Percentiles rank a stretch among this genome's conserved stretches.
These are phyloP conservation scores for Avena atlantica DNA, from an alignment of 176 grass and related monocot species.

Conservation along the genomic window DNA sequence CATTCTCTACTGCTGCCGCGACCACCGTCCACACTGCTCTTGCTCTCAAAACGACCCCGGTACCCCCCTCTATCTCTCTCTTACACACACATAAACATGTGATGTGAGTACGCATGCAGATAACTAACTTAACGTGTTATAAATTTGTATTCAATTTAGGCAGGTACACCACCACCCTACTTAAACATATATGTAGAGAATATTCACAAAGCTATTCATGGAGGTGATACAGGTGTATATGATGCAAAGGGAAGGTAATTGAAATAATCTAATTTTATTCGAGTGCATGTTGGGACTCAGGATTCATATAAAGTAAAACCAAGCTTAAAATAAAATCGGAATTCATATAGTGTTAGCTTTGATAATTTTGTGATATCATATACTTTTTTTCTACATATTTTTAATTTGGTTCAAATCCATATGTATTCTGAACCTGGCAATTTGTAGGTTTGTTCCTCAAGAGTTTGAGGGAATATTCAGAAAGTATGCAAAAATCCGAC, in stretches of 20 bases:
- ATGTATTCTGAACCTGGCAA: not conserved
- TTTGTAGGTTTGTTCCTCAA: conserved; percentile 68
- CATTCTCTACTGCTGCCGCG: conserved; percentile 9
- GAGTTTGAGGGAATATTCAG: conserved; percentile 83
- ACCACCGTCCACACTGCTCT: conserved; percentile 34
- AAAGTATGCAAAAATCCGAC: conserved; percentile 61
- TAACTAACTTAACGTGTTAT: not conserved
- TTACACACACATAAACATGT: not conserved
- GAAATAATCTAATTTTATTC: not conserved
- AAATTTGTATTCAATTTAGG: conserved; percentile 1
- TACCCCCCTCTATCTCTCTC: conserved; percentile 7
- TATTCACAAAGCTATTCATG: conserved; percentile 71
- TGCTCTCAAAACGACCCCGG: conserved; percentile 48
- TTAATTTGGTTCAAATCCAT: not conserved
- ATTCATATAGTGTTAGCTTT: not conserved
- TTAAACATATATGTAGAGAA: conserved; percentile 56
- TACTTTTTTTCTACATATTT: not conserved
- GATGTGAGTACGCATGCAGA: not conserved
- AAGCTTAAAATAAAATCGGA: too few species aligned
- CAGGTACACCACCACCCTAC: conserved; percentile 15
- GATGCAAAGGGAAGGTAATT: conserved; percentile 69
- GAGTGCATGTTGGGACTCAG: not conserved
- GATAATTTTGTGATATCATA: not conserved
- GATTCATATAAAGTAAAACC: not conserved
- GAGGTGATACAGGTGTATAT: conserved; percentile 64